Percentiles rank a stretch among this genome's conserved stretches.
These are phyloP conservation scores for Spinacia oleracea DNA, from an alignment of 179 eudicot genomes.

Conservation along the genomic window DNA sequence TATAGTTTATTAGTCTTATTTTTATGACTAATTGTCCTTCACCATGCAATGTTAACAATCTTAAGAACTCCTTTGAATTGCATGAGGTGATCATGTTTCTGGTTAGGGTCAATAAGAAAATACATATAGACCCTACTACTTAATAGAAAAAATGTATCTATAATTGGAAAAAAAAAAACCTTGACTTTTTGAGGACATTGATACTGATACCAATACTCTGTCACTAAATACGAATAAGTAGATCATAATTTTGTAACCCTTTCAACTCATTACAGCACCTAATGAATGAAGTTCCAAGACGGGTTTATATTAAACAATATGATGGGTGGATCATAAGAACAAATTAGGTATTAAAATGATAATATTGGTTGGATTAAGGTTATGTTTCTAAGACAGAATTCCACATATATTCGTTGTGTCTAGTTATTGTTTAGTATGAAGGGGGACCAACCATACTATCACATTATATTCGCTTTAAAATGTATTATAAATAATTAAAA, in stretches of 20 bases:
- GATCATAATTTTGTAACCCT: not conserved
- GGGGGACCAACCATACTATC: slow-evolving; percentile 20
- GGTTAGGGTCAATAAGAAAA: too few relatives aligned
- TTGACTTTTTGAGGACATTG: not conserved
- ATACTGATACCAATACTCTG: not conserved
- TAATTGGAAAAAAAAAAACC: too few relatives aligned
- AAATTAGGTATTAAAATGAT: not conserved
- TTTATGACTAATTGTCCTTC: too few relatives aligned
- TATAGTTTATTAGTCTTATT: too few relatives aligned
- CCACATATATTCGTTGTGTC: slow-evolving; percentile 28
- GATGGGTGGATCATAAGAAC: not conserved
- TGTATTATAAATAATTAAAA: too few relatives aligned
- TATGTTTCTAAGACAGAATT: not conserved
- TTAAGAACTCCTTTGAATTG: too few relatives aligned
- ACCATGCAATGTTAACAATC: too few relatives aligned
- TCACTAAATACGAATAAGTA: not conserved
- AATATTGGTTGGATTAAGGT: slow-evolving; percentile 11
- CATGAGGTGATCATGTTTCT: too few relatives aligned
- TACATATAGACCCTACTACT: too few relatives aligned
- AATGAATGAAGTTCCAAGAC: slow-evolving; percentile 7
- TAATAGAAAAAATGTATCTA: too few relatives aligned
- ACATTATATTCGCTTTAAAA: not conserved
- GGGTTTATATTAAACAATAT: not conserved
- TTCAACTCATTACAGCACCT: not conserved
- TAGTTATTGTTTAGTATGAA: slow-evolving; percentile 4